phyloP scores from a whole-genome alignment of 1,139 yeast genomes.

The Yamadazyma oceani region DNA sequence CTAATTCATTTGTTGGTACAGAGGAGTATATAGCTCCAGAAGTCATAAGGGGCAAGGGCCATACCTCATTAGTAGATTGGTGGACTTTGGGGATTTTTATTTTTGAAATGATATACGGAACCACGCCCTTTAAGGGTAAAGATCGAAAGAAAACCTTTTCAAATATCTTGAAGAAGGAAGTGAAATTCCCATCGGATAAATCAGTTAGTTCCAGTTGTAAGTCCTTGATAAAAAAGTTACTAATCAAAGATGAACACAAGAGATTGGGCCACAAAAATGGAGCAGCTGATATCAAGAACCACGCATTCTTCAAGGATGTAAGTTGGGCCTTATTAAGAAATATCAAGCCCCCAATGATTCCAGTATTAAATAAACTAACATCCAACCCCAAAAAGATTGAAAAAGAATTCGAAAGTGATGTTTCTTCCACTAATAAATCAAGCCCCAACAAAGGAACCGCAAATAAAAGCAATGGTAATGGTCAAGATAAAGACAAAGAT shows the following conservation, averaged over 20 bases:
- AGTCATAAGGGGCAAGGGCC: slow-evolving; percentile 95
- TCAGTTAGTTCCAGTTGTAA: slow-evolving; percentile 72
- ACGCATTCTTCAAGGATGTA: slow-evolving; percentile 82
- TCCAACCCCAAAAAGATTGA: slow-evolving; percentile 30
- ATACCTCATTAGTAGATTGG: slow-evolving; percentile 98
- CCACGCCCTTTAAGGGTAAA: slow-evolving; percentile 92
- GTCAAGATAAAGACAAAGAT: slow-evolving; percentile 6
- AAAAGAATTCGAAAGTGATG: slow-evolving; percentile 32
- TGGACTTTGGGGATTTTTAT: slow-evolving; percentile 95
- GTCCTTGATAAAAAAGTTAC: slow-evolving; percentile 71
- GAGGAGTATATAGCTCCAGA: slow-evolving; percentile 99
- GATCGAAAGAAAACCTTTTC: slow-evolving; percentile 88
- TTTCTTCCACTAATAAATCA: not conserved
- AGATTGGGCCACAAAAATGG: slow-evolving; percentile 90
- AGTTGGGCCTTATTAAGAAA: slow-evolving; percentile 95
- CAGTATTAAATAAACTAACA: slow-evolving; percentile 62
- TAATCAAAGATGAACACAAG: slow-evolving; percentile 85
- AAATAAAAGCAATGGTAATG: slow-evolving; percentile 13
- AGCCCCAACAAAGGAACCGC: slow-evolving; percentile 17
- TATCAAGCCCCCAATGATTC: slow-evolving; percentile 93
- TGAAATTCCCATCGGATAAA: slow-evolving; percentile 56
- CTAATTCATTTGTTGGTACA: slow-evolving; percentile 97
- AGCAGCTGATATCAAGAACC: slow-evolving; percentile 90
- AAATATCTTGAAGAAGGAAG: slow-evolving; percentile 81
- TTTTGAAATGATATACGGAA: slow-evolving; percentile 92